Base-by-base conservation (phyloP, 1,139 yeast genomes). In the Diutina neorugosa region DNA sequence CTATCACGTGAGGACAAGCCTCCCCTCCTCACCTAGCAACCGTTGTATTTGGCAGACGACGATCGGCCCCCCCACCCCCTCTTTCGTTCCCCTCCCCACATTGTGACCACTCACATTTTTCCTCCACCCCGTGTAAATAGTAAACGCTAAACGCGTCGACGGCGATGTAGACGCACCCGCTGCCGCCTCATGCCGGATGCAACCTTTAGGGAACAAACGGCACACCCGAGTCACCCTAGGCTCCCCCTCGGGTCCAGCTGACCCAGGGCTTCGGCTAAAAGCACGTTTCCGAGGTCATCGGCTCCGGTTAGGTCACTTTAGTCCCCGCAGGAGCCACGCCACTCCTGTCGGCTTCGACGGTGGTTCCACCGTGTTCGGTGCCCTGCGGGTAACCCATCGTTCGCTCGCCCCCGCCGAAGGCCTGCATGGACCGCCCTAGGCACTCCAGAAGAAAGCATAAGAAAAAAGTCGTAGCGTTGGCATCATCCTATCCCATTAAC, bases 401-500 rank as follows among this genome's bases (percentile, higher is more conserved):
- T n/a, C 34, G 34, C 34, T 27, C 34, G 34, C 34, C 37, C 37
- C 37, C 37, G 37, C 37, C 12, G 37, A 31, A 31, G 37, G 37
- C 37, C 37, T 31, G 37, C 37, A 31, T 31, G 37, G 37, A 31
- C 37, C 37, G 37, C 37, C 37, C 37, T 31, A 31, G 37, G 37
- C 37, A 31, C 37, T 31, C 37, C 37, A 31, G 52, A 20, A 53
- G 52, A 53, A 49, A 43, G 9, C 18, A 44, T 21, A 34, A 27
- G 52, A 47, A 25, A 41, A 8, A 41, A 41, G 21, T 41, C 16
- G 44, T 9, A 41, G 44, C 21, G 21, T 9, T 41, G 44, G 20
- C 44, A 16, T 41, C 20, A 41, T 9, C 16, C 5, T 2, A 16
- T n/a, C 11, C 44, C 20, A 7, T 18, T 14, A 16, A 6, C 19